A percentile compares a stretch with the other conserved stretches of the same genome.
These are phyloP conservation scores for Trichophaea hybrida DNA, from an alignment of 2,329 filamentous ascomycete genomes.

Conservation along the genomic window DNA sequence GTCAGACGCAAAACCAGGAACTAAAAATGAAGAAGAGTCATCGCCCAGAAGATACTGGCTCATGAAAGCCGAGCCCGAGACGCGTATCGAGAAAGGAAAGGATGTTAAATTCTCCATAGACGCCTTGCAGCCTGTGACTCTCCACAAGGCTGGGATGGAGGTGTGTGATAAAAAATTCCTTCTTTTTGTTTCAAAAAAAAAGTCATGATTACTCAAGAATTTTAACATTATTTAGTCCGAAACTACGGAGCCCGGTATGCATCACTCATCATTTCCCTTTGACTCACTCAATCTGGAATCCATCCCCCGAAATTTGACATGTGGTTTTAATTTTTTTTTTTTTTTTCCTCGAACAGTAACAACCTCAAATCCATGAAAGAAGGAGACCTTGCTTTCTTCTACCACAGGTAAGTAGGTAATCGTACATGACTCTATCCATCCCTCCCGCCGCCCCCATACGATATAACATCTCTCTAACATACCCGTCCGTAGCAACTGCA, in stretches of 20 bases:
- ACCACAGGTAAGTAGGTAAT: slow-evolving; percentile 45
- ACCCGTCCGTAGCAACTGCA: slow-evolving; percentile 46
- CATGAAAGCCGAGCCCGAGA: slow-evolving; percentile 78
- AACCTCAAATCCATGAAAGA: slow-evolving; percentile 83
- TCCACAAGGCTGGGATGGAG: slow-evolving; percentile 86
- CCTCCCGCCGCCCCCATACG: too few species aligned
- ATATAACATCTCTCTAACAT: too few species aligned
- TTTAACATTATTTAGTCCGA: slow-evolving; percentile 16
- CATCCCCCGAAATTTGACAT: not conserved
- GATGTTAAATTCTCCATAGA: slow-evolving; percentile 94
- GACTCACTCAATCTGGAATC: not conserved
- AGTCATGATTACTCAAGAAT: not conserved
- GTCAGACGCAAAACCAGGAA: not conserved
- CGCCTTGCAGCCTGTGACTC: slow-evolving; percentile 52
- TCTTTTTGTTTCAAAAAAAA: slow-evolving; percentile 6
- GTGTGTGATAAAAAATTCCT: slow-evolving; percentile 30
- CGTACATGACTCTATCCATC: not conserved
- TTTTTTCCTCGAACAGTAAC: slow-evolving; percentile 38
- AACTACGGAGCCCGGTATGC: slow-evolving; percentile 19
- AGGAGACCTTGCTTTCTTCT: slow-evolving; percentile 90
- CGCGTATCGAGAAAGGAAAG: slow-evolving; percentile 68
- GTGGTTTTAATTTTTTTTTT: slow-evolving; percentile 4
- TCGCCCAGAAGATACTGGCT: slow-evolving; percentile 47
- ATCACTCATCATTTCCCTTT: not conserved
- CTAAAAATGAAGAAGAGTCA: not conserved